Conservation (phyloP, 495 filamentous ascomycete species). For the Aspergillus indologenus region DNA sequence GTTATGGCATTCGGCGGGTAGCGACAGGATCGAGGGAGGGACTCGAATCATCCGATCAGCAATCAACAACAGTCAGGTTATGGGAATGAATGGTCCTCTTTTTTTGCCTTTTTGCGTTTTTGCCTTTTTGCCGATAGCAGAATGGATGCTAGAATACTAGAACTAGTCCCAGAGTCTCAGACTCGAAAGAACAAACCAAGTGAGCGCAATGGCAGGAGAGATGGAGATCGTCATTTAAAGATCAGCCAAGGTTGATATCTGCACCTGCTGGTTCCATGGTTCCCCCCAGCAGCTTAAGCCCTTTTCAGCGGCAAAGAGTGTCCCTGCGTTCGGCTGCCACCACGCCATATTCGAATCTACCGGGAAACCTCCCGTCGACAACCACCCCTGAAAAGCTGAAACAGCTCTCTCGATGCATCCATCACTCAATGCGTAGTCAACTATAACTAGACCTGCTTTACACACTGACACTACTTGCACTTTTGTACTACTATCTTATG, state of each 20-base stretch:
- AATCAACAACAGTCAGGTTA: no score
- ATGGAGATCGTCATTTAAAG: constrained; percentile 7
- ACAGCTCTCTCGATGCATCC: not conserved
- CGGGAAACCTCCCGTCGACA: not conserved
- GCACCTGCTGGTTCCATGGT: constrained; percentile 4
- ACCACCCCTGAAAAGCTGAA: not conserved
- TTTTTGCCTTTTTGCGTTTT: no score
- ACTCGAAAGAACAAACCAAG: not conserved
- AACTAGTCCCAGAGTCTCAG: not conserved
- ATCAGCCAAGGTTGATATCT: not conserved
- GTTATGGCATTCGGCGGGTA: not conserved
- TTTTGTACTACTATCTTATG: no score
- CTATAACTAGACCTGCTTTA: no score
- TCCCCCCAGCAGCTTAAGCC: not conserved
- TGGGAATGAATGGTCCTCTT: no score
- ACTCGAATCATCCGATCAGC: not conserved
- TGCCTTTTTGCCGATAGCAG: not conserved
- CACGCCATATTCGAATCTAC: not conserved
- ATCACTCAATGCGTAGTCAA: no score
- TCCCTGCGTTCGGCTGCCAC: not conserved
- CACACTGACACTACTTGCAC: no score
- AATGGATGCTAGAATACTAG: not conserved
- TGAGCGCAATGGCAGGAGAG: not conserved
- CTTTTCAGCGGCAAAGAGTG: not conserved
- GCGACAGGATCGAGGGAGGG: not conserved